Evolutionary conservation across 78 protist genomes (phyloP).

Genomic region (Tieghemostelium lacteum): DNA sequence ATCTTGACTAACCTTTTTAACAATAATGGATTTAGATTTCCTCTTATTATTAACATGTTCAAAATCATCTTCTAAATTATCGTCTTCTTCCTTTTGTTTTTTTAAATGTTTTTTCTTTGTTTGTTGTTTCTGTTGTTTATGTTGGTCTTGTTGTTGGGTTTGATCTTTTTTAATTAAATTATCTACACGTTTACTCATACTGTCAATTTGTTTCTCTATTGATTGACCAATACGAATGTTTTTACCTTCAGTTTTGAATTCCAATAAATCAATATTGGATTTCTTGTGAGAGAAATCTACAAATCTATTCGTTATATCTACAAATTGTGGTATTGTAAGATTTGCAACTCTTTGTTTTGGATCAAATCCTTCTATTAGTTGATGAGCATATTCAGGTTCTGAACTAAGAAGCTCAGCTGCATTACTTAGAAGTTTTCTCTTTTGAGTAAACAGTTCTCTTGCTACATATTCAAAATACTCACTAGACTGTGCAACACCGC

Average conservation of each 20-base stretch:
- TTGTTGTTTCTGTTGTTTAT: no score
- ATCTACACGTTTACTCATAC: no score
- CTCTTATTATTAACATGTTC: no score
- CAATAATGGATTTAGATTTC: no score
- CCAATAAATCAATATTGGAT: not conserved
- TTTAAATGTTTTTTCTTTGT: no score
- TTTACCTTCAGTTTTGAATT: conserved; percentile 43
- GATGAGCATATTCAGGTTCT: not conserved
- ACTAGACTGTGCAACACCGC: conserved; percentile 2
- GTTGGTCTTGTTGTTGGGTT: no score
- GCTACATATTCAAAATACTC: conserved; percentile 74
- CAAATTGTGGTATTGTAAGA: conserved; percentile 62
- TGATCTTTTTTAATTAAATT: no score
- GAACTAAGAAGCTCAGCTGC: conserved; percentile 5
- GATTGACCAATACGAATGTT: no score
- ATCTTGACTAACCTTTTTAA: no score
- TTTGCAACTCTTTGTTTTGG: conserved; percentile 64
- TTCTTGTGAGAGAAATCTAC: conserved; percentile 7
- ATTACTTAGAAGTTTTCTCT: conserved; percentile 54
- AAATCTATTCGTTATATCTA: conserved; percentile 31
- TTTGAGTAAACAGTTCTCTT: conserved; percentile 41
- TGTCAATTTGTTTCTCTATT: no score
- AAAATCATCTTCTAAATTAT: no score
- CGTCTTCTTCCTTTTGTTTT: no score
- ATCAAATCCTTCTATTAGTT: conserved; percentile 6